Evolutionary conservation across 768 basidiomycete genomes (phyloP), one percentile per base, ranked within the genome.

Genomic region (Suillus paluster): DNA sequence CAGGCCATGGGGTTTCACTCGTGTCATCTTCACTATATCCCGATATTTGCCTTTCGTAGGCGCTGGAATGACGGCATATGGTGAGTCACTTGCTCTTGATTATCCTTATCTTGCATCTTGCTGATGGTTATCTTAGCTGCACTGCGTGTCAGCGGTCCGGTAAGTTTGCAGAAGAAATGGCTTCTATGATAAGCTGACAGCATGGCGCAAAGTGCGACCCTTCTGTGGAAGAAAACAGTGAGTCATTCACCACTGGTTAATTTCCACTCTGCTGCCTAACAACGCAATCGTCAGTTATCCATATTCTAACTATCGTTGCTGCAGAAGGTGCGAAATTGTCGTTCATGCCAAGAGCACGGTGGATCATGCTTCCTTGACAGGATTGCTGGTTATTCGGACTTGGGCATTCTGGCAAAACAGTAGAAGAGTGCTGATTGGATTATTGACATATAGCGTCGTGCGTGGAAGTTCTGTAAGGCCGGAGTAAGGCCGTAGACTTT

Each of bases 11-110:
- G 61, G 62, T 33, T 27, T 5, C 14, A 67, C 65, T 1, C 65
- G 67, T 27, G 12, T 58, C 36, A 9, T 67, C 34, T 70, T 71
- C 25, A 61, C 42, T 12, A 19, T 56, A 19, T 71, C 69, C 6
- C 69, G 68, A 33, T 70, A 71, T 57, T 30, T 71, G 11, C 68
- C 69, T 4, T 69, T 67, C 30, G 38, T 45, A 7, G 67, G 65
- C 6, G 11, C 21, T 36, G 63, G 17, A 7, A 30, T 71, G 50
- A 60, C 63, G 30, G 57, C 41, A 38, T 64, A 67, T 49, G 48
- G 69, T 69, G 41, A 57, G 63, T 42, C 34, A 30, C 23, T n/a
- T 8, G 36, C 19, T 6, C 19, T n/a, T 9, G 23, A 11, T 17
- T 12, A 69, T 46, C 61, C 23, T 50, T 66, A 46, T 39, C 23